These are phyloP conservation scores for Artemisia annua DNA, from an alignment of 129 eudicot species.

Conservation along the genomic window DNA sequence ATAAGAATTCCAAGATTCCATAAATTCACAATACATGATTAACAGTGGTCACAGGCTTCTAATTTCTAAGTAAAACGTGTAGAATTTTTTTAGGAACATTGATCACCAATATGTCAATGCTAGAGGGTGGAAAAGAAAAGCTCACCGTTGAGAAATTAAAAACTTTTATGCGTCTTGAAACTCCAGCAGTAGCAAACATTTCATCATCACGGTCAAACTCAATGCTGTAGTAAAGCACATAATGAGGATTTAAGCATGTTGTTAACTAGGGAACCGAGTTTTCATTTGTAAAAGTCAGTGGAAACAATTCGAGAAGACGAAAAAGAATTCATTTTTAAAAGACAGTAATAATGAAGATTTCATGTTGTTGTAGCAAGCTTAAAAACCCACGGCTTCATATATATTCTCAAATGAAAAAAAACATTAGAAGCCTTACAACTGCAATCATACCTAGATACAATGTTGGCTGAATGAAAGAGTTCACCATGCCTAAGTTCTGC, in stretches of 20 bases:
- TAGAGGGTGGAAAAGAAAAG: slow-evolving; percentile 22
- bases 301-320: no score
- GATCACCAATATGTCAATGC: background rate
- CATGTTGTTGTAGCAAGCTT: no score
- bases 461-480: slow-evolving; percentile 62
- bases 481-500: slow-evolving; percentile 73
- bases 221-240: slow-evolving; percentile 46
- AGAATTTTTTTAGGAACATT: background rate
- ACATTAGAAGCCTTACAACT: background rate
- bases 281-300: background rate
- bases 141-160: slow-evolving; percentile 68
- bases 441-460: slow-evolving; percentile 61
- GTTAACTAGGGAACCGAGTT: background rate
- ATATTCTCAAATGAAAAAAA: background rate
- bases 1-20: slow-evolving; percentile 3
- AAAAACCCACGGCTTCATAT: background rate
- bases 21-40: background rate
- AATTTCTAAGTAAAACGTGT: no score
- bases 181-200: slow-evolving; percentile 80
- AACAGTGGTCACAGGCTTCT: background rate
- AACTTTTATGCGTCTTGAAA: slow-evolving; percentile 68
- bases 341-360: no score
- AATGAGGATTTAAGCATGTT: slow-evolving; percentile 10
- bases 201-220: slow-evolving; percentile 80
- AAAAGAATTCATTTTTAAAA: no score